These are phyloP conservation scores for Nothophytophthora sp. DNA, from an alignment of 352 stramenopile genomes.

Conservation along the genomic window DNA sequence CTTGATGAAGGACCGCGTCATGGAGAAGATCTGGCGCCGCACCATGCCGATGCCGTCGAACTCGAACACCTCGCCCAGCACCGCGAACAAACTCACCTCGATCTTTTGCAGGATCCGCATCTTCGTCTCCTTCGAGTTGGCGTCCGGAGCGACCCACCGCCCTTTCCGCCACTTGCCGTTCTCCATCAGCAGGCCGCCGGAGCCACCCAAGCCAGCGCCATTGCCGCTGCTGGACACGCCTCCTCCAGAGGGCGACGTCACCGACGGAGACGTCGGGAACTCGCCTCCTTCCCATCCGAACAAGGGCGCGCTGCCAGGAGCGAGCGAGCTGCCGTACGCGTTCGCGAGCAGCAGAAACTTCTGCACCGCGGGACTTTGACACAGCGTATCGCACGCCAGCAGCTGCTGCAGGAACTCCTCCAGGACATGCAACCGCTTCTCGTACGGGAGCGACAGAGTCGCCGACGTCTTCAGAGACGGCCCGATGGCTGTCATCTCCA, in stretches of 20 bases:
- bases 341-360: constrained; percentile 69
- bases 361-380: constrained; percentile 71
- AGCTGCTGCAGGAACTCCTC: constrained; percentile 78
- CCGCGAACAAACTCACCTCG: constrained; percentile 77
- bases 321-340: constrained; percentile 13
- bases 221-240: constrained; percentile 6
- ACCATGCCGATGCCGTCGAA: constrained; percentile 85
- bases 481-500: constrained; percentile 50
- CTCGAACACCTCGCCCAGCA: constrained; percentile 82
- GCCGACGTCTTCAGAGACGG: constrained; percentile 51
- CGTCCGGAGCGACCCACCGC: constrained; percentile 59
- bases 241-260: constrained; percentile 5
- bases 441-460: constrained; percentile 44
- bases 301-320: constrained; percentile 7
- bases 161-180: constrained; percentile 68
- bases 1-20: constrained; percentile 82
- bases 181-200: constrained; percentile 50
- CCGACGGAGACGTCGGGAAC: constrained; percentile 8
- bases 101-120: constrained; percentile 81
- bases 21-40: constrained; percentile 81
- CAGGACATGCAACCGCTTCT: constrained; percentile 62
- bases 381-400: constrained; percentile 65
- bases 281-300: constrained; percentile 22
- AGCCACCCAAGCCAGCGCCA: not conserved
- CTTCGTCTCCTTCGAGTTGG: constrained; percentile 78